Evolutionary conservation across 768 basidiomycete genomes (phyloP).

Genomic region (Stropharia rugosoannulata): DNA sequence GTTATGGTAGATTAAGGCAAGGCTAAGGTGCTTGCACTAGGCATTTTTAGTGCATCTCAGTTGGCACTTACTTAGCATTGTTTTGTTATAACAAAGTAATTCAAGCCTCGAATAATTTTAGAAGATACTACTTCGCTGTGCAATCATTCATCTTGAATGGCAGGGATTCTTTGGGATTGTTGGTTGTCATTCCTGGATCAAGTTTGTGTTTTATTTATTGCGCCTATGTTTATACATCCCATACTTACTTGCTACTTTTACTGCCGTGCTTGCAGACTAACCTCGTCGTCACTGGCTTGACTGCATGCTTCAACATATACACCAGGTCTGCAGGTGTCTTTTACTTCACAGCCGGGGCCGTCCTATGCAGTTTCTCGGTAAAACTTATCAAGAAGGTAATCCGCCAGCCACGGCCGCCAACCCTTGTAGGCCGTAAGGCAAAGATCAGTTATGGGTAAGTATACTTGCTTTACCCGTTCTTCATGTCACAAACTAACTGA

Average conservation of each 20-base stretch:
- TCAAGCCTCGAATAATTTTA: background rate
- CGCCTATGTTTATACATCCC: background rate
- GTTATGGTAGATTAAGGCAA: too few relatives aligned
- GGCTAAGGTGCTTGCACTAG: too few relatives aligned
- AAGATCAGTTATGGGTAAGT: slow-evolving; percentile 68
- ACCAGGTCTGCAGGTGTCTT: slow-evolving; percentile 61
- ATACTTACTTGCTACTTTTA: background rate
- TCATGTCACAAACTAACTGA: background rate
- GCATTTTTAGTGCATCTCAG: too few relatives aligned
- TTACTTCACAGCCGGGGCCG: slow-evolving; percentile 60
- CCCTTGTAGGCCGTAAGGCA: slow-evolving; percentile 29
- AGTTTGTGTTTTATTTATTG: slow-evolving; percentile 21
- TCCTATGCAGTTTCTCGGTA: slow-evolving; percentile 54
- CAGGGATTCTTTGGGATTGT: slow-evolving; percentile 14
- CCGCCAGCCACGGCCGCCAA: slow-evolving; percentile 61
- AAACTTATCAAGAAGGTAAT: slow-evolving; percentile 62
- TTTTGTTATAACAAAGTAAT: background rate
- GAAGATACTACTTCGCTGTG: background rate
- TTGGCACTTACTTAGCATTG: too few relatives aligned
- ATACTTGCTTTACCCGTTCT: background rate
- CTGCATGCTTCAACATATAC: slow-evolving; percentile 49
- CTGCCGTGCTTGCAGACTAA: slow-evolving; percentile 46
- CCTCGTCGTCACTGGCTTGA: slow-evolving; percentile 49
- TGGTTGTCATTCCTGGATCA: slow-evolving; percentile 39
- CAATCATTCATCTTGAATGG: background rate